Evolutionary conservation across 2,329 filamentous ascomycete genomes (phyloP).

Genomic region (Phyllosticta citribraziliensis): DNA sequence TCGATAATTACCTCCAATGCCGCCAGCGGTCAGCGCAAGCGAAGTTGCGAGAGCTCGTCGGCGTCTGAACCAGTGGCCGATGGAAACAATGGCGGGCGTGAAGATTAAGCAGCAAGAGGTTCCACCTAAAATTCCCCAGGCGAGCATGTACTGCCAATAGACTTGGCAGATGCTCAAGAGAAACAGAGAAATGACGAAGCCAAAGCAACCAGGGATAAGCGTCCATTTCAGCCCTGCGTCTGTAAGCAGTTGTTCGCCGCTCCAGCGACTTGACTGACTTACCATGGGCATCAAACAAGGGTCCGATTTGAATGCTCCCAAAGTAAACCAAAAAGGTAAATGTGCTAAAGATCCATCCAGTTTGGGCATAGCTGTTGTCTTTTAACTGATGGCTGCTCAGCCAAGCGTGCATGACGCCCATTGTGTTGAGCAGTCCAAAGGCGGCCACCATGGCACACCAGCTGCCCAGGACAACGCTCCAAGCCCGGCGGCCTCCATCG

Average conservation of each 20-base stretch:
- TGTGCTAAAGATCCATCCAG: conserved; percentile 34
- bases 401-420: conserved; percentile 32
- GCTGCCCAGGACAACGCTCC: conserved; percentile 34
- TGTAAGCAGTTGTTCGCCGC: no score
- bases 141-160: conserved; percentile 35
- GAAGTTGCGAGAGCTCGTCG: conserved; percentile 28
- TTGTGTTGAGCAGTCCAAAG: conserved; percentile 32
- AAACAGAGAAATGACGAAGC: conserved; percentile 21
- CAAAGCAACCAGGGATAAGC: conserved; percentile 22
- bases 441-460: conserved; percentile 32
- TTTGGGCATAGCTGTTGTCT: conserved; percentile 23
- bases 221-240: conserved; percentile 14
- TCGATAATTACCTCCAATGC: conserved; percentile 17
- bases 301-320: conserved; percentile 25
- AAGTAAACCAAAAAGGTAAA: conserved; percentile 33
- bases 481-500: conserved; percentile 33
- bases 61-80: conserved; percentile 32
- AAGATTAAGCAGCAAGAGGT: conserved; percentile 29
- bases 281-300: conserved; percentile 30
- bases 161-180: conserved; percentile 22
- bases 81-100: conserved; percentile 25
- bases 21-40: conserved; percentile 29
- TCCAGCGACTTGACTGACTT: not conserved
- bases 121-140: conserved; percentile 30
- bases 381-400: conserved; percentile 28